Evolutionary conservation across 2,329 filamentous ascomycete species (phyloP), one percentile per base, ranked within the genome.

Genomic region (Neofusicoccum umdonicola): DNA sequence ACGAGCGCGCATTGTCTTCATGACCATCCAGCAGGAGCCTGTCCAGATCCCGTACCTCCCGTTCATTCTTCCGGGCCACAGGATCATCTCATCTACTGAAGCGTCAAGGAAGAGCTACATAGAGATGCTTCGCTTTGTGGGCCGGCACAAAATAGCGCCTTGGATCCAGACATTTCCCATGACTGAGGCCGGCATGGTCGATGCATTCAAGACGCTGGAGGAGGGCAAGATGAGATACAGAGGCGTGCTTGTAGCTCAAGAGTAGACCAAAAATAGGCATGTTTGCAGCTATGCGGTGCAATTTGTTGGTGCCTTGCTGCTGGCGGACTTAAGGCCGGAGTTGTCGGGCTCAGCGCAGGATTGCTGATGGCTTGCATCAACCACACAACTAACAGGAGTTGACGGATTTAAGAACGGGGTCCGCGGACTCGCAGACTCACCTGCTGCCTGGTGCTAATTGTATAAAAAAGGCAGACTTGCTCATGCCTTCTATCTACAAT

Each of bases 61-160:
- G 4, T 75, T 76, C 63, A 67, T 76, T 7, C 68, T 76, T 4
- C 73, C 73, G 5, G 74, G 73, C 4, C 74, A 75, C 52, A 66
- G 58, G 11, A 63, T 76, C 41, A 73, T 74, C 35, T 71, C 73
- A 0, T 74, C 71, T 1, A 76, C 74, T 3, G 65, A 64, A 12
- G 66, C 66, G 3, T 66, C 67, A n/a, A 12, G 57, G 4, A 39
- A 54, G 15, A 39, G 56, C 13, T 62, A 62, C 39, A 19, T 31
- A 3, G 51, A 65, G 22, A 67, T 67, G 64, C 62, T 68, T 3
- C 27, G 64, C 4, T 68, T 68, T 39, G 64, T 61, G 1, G 65
- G 35, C n/a, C 11, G 27, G 8, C 51, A 68, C 44, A 42, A 37
- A 8, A 50, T 68, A n/a, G 51, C 62, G 19, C 67, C 67, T n/a